Evolutionary conservation across 148 eudicot species (phyloP), one percentile per base, ranked within the genome.

Genomic region (Simmondsia chinensis): DNA sequence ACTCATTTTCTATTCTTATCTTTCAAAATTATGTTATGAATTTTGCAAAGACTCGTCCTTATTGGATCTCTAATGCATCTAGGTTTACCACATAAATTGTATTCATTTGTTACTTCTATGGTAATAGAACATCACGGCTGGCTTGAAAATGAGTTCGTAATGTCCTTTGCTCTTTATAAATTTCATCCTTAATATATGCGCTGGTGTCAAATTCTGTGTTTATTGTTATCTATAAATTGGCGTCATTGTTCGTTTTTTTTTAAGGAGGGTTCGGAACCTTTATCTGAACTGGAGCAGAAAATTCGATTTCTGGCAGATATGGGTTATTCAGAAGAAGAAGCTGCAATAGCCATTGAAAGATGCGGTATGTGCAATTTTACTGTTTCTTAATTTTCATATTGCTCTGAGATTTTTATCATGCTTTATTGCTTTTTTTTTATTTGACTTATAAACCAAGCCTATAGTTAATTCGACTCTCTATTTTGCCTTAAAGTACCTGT

Each of bases 291-390:
- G 52, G 72, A 67, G 22, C 38, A 62, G 33, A 74, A 50, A 23
- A 16, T 82, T 30, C 54, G 44, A 12, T 59, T 60, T 46, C 65
- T 87, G 44, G 55, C 48, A 34, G 81, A 67, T 0, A 87, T 87
- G 96, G 87, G 87, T 17, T 87, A 71, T 41, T 52, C 77, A 4
- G 39, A 43, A 11, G 94, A 87, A 24, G 96, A 82, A 54, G 77
- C 82, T n/a, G 47, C 65, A 19, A 60, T 77, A 56, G 96, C 96
- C 4, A 59, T 82, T 25, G 74, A 79, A 29, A 79, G 88, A 87
- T 79, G 96, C 65, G 87, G 96, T 87, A 56, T 20, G 76, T 61
- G 31, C 41, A 48, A 15, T 4, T 38, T 57, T 39, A 28, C 11
- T 37, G 12, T 3, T 7, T 13, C 2, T 33, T 22, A 7, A 30